Conservation (phyloP, 1,284 basidiomycete genomes). For the Violaceomyces palustris region DNA sequence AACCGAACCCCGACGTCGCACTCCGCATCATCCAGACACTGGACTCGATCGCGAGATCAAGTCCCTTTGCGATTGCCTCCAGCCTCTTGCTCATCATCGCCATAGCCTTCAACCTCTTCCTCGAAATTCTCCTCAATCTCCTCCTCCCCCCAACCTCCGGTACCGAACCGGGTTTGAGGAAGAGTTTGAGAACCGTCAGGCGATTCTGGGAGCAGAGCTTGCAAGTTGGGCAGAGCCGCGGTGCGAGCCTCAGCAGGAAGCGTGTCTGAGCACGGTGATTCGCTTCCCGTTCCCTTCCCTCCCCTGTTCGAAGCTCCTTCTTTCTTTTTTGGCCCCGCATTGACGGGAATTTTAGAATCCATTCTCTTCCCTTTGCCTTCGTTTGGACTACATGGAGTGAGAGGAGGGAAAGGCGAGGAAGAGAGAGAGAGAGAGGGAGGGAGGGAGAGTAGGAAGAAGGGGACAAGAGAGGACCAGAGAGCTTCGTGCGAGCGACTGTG, state of each 20-base stretch:
- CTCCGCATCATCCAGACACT: neutral
- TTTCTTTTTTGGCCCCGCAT: conserved; percentile 4
- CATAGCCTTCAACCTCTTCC: neutral
- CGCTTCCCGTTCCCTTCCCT: neutral
- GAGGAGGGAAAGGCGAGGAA: neutral
- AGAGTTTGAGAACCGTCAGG: no score
- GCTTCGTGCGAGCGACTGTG: neutral
- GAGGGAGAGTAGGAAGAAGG: neutral
- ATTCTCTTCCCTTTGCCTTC: no score
- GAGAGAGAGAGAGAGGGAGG: conserved; percentile 4
- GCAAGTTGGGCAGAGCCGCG: neutral
- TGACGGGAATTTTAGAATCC: conserved; percentile 2
- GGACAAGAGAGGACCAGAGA: neutral
- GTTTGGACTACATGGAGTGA: no score
- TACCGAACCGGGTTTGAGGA: no score
- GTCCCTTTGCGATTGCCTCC: neutral
- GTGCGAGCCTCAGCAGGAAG: neutral
- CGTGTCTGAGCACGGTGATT: conserved; percentile 5
- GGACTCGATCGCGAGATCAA: neutral
- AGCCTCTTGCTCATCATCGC: neutral
- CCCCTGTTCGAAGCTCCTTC: neutral
- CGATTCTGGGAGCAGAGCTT: no score
- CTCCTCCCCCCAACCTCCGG: neutral
- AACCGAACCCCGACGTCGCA: conserved; percentile 1
- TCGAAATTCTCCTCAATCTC: neutral